phyloP scores from a whole-genome alignment of 1,139 yeast genomes.

The Geotrichum cucujoidarum region DNA sequence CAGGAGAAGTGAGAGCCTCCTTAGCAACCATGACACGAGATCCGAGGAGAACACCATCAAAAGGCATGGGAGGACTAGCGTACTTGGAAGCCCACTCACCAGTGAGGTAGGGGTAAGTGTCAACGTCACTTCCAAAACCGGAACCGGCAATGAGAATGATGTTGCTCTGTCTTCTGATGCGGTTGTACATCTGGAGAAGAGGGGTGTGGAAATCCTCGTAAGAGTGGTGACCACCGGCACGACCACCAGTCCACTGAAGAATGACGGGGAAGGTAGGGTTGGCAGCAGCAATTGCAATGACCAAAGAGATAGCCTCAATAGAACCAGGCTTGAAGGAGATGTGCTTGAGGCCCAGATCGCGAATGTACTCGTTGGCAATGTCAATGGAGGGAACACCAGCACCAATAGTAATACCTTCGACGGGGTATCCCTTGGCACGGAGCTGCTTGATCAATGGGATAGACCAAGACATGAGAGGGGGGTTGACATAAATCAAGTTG shows the following conservation, averaged over 20 bases:
- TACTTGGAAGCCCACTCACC: slow-evolving; percentile 88
- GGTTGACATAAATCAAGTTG: slow-evolving; percentile 91
- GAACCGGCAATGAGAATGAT: slow-evolving; percentile 93
- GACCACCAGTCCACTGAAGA: slow-evolving; percentile 99
- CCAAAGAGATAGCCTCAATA: slow-evolving; percentile 82
- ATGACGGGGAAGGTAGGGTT: slow-evolving; percentile 96
- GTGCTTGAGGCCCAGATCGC: slow-evolving; percentile 86
- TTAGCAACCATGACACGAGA: slow-evolving; percentile 96
- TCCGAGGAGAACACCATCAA: slow-evolving; percentile 94
- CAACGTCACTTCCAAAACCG: slow-evolving; percentile 95
- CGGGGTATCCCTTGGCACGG: slow-evolving; percentile 89
- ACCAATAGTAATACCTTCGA: slow-evolving; percentile 94
- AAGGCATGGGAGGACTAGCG: slow-evolving; percentile 97
- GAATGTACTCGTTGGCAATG: slow-evolving; percentile 94
- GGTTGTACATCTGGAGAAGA: slow-evolving; percentile 88
- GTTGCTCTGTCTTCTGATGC: slow-evolving; percentile 87
- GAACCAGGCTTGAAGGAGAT: slow-evolving; percentile 98
- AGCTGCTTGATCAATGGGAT: slow-evolving; percentile 87
- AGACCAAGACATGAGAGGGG: slow-evolving; percentile 98
- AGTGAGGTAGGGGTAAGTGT: slow-evolving; percentile 93
- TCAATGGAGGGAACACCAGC: slow-evolving; percentile 99
- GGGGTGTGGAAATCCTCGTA: slow-evolving; percentile 99
- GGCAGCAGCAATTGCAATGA: slow-evolving; percentile 85
- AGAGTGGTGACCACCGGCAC: slow-evolving; percentile 99
- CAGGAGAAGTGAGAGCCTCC: slow-evolving; percentile 92